Evolutionary conservation across 2,329 filamentous ascomycete genomes (phyloP).

Genomic region (Cladosporium sphaerospermum): DNA sequence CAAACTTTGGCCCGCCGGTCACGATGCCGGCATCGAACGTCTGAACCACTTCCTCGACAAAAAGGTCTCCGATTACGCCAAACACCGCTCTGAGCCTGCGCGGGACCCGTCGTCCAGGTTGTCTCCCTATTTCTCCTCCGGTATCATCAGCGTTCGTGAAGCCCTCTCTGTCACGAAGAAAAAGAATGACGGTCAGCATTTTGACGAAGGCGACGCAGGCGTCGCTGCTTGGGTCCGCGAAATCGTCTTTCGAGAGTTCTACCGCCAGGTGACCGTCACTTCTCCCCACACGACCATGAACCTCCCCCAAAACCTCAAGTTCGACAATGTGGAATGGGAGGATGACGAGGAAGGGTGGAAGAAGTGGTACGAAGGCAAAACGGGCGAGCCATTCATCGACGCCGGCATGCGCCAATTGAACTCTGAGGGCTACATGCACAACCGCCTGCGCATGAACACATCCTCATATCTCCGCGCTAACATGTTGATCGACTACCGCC

Average conservation of each 20-base stretch:
- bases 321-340: slow-evolving; percentile 47
- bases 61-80: slow-evolving; percentile 33
- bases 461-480: slow-evolving; percentile 44
- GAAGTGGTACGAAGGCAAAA: slow-evolving; percentile 43
- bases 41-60: slow-evolving; percentile 37
- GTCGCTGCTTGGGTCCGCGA: slow-evolving; percentile 45
- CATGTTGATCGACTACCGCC: slow-evolving; percentile 44
- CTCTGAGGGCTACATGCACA: slow-evolving; percentile 47
- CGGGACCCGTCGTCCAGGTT: slow-evolving; percentile 37
- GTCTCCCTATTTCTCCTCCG: slow-evolving; percentile 41
- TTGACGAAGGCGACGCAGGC: slow-evolving; percentile 33
- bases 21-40: slow-evolving; percentile 37
- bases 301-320: slow-evolving; percentile 46
- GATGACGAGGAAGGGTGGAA: slow-evolving; percentile 45
- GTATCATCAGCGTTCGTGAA: slow-evolving; percentile 42
- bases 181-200: slow-evolving; percentile 39
- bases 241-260: slow-evolving; percentile 47
- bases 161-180: slow-evolving; percentile 37
- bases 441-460: slow-evolving; percentile 47
- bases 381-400: slow-evolving; percentile 46
- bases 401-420: slow-evolving; percentile 48
- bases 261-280: slow-evolving; percentile 42
- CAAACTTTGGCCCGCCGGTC: slow-evolving; percentile 41
- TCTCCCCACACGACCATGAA: slow-evolving; percentile 47
- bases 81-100: slow-evolving; percentile 38